Evolutionary conservation across 495 filamentous ascomycete genomes (phyloP).

Genomic region (Penicillium canariense): DNA sequence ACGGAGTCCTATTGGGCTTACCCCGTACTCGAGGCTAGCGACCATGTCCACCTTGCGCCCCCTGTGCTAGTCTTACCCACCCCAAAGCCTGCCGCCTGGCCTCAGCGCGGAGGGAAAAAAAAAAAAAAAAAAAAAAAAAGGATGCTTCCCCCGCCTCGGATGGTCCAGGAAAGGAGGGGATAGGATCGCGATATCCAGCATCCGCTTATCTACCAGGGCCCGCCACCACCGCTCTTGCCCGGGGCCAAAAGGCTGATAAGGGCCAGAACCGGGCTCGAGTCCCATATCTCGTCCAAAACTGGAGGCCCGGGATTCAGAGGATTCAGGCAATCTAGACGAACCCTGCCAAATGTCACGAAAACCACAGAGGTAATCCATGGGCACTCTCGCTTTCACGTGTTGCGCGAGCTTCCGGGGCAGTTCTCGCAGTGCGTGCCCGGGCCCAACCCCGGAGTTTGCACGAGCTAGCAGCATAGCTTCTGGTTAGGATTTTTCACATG

Average conservation of each 20-base stretch:
- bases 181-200: slow-evolving; percentile 1
- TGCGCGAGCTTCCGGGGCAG: slow-evolving; percentile 1
- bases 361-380: not conserved
- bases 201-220: not conserved
- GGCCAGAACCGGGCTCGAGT: not conserved
- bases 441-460: slow-evolving; percentile 3
- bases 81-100: not conserved
- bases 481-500: slow-evolving; percentile 5
- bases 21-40: not conserved
- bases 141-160: no score
- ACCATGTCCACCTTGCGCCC: not conserved
- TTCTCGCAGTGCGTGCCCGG: not conserved
- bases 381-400: slow-evolving; percentile 21
- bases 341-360: not conserved
- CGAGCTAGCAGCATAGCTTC: slow-evolving; percentile 4
- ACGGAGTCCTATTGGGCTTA: not conserved
- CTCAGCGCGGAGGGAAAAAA: not conserved
- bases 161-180: no score
- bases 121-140: no score
- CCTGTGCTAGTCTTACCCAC: not conserved
- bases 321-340: not conserved
- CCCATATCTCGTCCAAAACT: not conserved
- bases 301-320: not conserved
- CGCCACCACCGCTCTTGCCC: not conserved
- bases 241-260: not conserved